Conservation (phyloP, 139 green algal species). For the Closterium sp. region DNA sequence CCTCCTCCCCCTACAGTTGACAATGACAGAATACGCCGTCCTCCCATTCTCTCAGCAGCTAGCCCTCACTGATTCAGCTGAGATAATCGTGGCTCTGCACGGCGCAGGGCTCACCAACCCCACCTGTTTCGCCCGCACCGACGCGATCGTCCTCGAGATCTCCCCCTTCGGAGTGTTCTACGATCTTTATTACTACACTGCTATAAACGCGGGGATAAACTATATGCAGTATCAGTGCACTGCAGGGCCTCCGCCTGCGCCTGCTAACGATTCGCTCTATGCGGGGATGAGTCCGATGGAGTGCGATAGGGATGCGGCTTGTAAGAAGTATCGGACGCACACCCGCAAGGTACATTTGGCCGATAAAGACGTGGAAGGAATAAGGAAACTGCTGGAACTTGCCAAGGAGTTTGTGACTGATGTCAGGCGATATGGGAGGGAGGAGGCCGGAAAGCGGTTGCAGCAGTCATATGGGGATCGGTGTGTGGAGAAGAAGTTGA, state of each 20-base stretch:
- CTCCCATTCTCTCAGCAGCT: conserved; percentile 30
- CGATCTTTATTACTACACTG: conserved; percentile 19
- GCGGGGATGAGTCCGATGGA: conserved; percentile 6
- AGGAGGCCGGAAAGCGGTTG: background rate
- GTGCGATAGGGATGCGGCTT: background rate
- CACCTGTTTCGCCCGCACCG: conserved; percentile 1
- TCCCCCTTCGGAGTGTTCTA: conserved; percentile 12
- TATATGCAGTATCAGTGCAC: conserved; percentile 39
- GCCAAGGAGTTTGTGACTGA: background rate
- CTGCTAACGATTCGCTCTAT: conserved; percentile 7
- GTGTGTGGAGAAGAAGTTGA: conserved; percentile 10
- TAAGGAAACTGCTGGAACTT: conserved; percentile 7
- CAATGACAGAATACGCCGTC: background rate
- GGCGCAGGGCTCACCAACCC: conserved; percentile 32
- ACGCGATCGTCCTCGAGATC: conserved; percentile 22
- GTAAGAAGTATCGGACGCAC: conserved; percentile 16
- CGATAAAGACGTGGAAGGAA: background rate
- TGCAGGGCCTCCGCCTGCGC: background rate
- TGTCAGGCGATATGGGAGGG: background rate
- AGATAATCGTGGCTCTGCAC: conserved; percentile 19
- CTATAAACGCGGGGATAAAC: conserved; percentile 15
- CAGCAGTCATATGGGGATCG: background rate
- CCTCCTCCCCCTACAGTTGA: background rate
- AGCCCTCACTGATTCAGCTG: background rate
- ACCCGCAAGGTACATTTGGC: conserved; percentile 7